Evolutionary conservation across 805 yeast species (phyloP).

Genomic region (Wickerhamomyces xylosicus): DNA sequence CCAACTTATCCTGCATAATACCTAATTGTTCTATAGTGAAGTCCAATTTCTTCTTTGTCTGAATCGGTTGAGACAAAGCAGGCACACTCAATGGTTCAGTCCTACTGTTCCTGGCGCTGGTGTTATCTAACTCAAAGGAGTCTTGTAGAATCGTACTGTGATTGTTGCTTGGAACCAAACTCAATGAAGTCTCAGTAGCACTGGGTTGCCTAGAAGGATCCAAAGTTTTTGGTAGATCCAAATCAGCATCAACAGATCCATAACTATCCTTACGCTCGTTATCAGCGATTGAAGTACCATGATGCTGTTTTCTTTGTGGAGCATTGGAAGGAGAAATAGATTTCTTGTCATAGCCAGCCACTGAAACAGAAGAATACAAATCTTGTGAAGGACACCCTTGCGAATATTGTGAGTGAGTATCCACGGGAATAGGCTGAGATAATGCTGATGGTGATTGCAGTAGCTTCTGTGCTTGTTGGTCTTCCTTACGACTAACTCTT

Average conservation of each 20-base stretch:
- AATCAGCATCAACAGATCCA: constrained; percentile 16
- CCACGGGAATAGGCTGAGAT: too few relatives aligned
- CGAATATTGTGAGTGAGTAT: too few relatives aligned
- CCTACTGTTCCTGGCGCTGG: too few relatives aligned
- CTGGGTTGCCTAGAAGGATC: constrained; percentile 1
- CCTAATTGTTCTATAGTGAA: constrained; percentile 55
- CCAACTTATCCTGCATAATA: constrained; percentile 47
- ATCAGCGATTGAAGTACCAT: constrained; percentile 2
- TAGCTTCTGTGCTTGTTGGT: too few relatives aligned
- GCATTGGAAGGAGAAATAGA: too few relatives aligned
- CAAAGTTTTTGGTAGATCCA: constrained; percentile 4
- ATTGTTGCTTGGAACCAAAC: background rate
- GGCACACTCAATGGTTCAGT: too few relatives aligned
- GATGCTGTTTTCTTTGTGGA: background rate
- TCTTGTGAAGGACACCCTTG: too few relatives aligned
- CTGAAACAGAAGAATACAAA: too few relatives aligned
- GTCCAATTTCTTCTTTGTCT: constrained; percentile 16
- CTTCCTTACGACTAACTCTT: constrained; percentile 10
- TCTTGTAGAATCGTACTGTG: background rate
- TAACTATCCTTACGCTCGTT: constrained; percentile 6
- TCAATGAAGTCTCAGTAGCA: background rate
- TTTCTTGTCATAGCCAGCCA: too few relatives aligned
- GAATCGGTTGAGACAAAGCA: too few relatives aligned
- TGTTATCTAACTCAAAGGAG: constrained; percentile 3
- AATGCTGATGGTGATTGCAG: too few relatives aligned